Evolutionary conservation across 495 filamentous ascomycete species (phyloP).

Genomic region (Xylaria acuta): DNA sequence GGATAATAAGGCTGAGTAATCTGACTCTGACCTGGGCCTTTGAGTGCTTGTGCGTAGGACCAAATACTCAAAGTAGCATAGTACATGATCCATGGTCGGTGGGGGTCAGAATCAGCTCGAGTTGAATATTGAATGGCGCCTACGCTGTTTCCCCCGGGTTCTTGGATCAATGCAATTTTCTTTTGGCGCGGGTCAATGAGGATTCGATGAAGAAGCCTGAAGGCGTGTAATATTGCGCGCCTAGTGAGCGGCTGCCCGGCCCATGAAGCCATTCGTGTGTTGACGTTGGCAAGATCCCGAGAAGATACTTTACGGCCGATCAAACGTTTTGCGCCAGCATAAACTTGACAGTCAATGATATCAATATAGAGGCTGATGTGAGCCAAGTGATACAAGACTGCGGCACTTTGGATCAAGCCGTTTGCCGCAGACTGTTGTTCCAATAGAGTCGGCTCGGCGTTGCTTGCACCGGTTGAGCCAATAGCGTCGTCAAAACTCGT

Average conservation of each 20-base stretch:
- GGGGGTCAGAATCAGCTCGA: constrained; percentile 84
- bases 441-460: constrained; percentile 43
- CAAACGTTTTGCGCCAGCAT: constrained; percentile 80
- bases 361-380: constrained; percentile 96
- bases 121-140: constrained; percentile 67
- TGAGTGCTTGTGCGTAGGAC: constrained; percentile 88
- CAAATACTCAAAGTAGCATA: constrained; percentile 90
- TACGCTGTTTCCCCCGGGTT: constrained; percentile 39
- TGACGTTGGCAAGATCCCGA: constrained; percentile 77
- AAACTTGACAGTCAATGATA: constrained; percentile 94
- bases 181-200: constrained; percentile 62
- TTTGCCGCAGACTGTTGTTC: constrained; percentile 63
- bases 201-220: constrained; percentile 82
- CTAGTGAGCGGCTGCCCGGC: constrained; percentile 81
- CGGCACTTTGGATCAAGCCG: constrained; percentile 81
- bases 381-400: constrained; percentile 88
- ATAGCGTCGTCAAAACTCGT: constrained; percentile 81
- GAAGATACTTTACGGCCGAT: constrained; percentile 85
- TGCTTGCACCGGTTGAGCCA: constrained; percentile 49
- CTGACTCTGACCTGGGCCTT: constrained; percentile 55
- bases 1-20: constrained; percentile 32
- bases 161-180: constrained; percentile 31
- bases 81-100: constrained; percentile 96
- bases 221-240: constrained; percentile 89
- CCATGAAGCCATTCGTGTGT: constrained; percentile 84